phyloP scores from a whole-genome alignment of 192 early-diverging fungal genomes.

The Coemansia sp. region DNA sequence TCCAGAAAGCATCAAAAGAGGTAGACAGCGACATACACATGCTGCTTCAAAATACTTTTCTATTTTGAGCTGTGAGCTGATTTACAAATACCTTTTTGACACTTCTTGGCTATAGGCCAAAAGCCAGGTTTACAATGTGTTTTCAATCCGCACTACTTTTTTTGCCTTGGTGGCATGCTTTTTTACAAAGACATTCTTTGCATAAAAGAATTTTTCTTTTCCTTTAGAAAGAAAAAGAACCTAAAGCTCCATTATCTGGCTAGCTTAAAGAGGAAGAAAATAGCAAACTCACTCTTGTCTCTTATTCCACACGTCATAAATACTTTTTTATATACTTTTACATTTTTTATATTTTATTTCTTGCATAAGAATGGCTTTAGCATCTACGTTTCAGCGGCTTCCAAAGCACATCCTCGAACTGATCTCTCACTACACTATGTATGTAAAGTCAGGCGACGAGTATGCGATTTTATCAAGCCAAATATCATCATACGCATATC shows the following conservation, averaged over 20 bases:
- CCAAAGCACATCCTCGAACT: not conserved
- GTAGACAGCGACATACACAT: not conserved
- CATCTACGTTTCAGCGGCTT: not conserved
- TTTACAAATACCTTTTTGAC: not conserved
- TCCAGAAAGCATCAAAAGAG: too few species aligned
- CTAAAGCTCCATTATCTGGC: not conserved
- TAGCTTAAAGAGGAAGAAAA: not conserved
- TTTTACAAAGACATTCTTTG: not conserved
- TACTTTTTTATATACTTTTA: not conserved
- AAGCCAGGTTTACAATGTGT: not conserved
- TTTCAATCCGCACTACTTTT: not conserved
- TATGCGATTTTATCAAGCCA: not conserved
- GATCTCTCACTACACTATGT: constrained; percentile 1
- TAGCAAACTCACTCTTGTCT: not conserved
- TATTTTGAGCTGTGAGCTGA: not conserved
- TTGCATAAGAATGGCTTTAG: not conserved
- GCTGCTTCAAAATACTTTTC: not conserved
- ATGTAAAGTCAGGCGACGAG: not conserved
- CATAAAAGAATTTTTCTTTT: not conserved
- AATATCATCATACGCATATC: not conserved
- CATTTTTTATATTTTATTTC: not conserved
- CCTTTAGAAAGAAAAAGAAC: not conserved
- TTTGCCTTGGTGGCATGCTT: not conserved
- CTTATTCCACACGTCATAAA: not conserved
- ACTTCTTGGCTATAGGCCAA: not conserved